Evolutionary conservation across 2,329 filamentous ascomycete species (phyloP).

Genomic region (Penicillium sp.): DNA sequence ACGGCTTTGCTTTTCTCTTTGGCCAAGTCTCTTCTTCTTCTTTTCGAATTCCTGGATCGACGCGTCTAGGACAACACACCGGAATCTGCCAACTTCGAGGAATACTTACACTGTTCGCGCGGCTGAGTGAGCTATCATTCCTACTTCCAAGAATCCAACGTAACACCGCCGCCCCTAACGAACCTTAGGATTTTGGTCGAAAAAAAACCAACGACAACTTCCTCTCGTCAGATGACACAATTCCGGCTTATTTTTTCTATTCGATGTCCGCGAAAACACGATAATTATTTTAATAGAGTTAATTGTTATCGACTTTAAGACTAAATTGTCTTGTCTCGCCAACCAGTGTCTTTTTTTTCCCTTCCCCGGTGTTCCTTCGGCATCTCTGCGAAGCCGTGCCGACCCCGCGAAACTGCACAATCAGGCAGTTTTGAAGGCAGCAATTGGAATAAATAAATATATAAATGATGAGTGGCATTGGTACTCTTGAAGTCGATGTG

Average conservation of each 20-base stretch:
- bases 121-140: no score
- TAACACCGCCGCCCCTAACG: neutral
- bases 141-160: neutral
- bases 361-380: neutral
- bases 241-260: neutral
- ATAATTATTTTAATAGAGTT: neutral
- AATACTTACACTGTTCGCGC: no score
- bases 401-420: neutral
- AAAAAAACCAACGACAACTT: neutral
- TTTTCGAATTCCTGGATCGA: neutral
- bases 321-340: neutral
- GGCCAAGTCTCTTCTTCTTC: neutral
- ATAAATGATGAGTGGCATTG: conserved; percentile 6
- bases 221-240: neutral
- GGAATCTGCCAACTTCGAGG: neutral
- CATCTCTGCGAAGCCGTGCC: neutral
- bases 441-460: neutral
- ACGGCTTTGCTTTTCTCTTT: neutral
- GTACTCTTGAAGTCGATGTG: conserved; percentile 13
- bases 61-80: neutral
- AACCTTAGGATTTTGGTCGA: neutral
- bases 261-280: neutral
- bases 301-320: neutral
- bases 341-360: neutral
- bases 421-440: neutral